A percentile compares a stretch with the other conserved stretches of the same genome.
phyloP scores from a whole-genome alignment of 371 early-diverging fungal species.

The Astathelohania contejeani region DNA sequence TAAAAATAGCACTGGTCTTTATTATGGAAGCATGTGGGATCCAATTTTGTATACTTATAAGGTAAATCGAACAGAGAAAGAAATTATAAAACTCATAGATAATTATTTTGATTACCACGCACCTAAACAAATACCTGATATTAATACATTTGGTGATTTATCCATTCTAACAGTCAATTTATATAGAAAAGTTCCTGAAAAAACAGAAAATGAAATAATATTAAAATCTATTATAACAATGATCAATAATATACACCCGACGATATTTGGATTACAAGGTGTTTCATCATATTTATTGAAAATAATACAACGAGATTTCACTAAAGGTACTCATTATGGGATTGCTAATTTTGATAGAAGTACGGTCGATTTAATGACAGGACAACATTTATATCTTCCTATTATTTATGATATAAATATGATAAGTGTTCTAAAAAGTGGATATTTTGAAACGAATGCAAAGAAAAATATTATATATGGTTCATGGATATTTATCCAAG shows the following conservation, averaged over 20 bases:
- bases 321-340: too few relatives aligned
- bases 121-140: not conserved
- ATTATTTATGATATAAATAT: constrained; percentile 1
- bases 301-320: too few relatives aligned
- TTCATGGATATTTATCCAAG: not conserved
- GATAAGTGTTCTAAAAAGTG: not conserved
- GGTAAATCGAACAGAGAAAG: not conserved
- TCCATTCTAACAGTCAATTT: constrained; percentile 1
- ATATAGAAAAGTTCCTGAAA: not conserved
- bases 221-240: not conserved
- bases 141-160: constrained; percentile 2
- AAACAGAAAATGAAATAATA: not conserved
- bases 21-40: not conserved
- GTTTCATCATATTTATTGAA: not conserved
- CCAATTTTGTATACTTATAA: not conserved
- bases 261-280: constrained; percentile 1
- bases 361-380: constrained; percentile 1
- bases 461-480: not conserved
- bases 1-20: too few relatives aligned
- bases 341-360: not conserved
- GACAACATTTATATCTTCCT: not conserved
- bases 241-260: constrained; percentile 1
- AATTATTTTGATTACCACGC: not conserved
- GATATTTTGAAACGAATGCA: not conserved
- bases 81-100: too few relatives aligned